Percentiles rank a stretch among this genome's conserved stretches.
Conservation (phyloP, 305 asterid species). For the Euphrasia arctica region DNA sequence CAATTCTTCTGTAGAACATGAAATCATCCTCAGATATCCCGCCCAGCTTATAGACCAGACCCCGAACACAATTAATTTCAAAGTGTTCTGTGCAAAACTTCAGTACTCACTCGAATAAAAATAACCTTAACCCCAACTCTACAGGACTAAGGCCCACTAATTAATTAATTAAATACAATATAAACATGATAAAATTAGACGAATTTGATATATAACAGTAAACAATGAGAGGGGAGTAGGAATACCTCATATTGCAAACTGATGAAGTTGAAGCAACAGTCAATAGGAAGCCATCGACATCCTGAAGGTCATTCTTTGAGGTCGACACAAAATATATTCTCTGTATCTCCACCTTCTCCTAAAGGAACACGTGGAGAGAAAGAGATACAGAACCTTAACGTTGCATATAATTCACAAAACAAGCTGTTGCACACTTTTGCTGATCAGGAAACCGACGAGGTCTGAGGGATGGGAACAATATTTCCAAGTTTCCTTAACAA, state of each 20-base stretch:
- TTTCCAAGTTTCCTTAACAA: constrained; percentile 39
- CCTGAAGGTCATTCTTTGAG: not conserved
- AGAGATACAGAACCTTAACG: not conserved
- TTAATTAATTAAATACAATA: no score
- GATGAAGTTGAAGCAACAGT: not conserved
- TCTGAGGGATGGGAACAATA: constrained; percentile 34
- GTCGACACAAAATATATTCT: not conserved
- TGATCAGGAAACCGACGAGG: constrained; percentile 18
- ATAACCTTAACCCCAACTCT: no score
- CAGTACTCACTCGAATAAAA: no score
- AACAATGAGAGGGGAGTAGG: not conserved
- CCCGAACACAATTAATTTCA: no score
- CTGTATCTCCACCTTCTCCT: not conserved
- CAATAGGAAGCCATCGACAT: not conserved
- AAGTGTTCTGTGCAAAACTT: no score
- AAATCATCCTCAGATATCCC: no score
- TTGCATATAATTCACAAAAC: not conserved
- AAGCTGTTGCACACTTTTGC: constrained; percentile 15
- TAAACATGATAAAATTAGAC: no score
- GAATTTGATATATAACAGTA: not conserved
- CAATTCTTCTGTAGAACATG: no score
- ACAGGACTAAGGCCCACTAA: no score
- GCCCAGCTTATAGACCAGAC: no score
- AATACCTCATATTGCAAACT: constrained; percentile 14
- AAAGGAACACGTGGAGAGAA: not conserved